A percentile compares a stretch with the other conserved stretches of the same genome.
These are phyloP conservation scores for Shiraia bambusicola DNA, from an alignment of 2,329 filamentous ascomycete genomes.

Conservation along the genomic window DNA sequence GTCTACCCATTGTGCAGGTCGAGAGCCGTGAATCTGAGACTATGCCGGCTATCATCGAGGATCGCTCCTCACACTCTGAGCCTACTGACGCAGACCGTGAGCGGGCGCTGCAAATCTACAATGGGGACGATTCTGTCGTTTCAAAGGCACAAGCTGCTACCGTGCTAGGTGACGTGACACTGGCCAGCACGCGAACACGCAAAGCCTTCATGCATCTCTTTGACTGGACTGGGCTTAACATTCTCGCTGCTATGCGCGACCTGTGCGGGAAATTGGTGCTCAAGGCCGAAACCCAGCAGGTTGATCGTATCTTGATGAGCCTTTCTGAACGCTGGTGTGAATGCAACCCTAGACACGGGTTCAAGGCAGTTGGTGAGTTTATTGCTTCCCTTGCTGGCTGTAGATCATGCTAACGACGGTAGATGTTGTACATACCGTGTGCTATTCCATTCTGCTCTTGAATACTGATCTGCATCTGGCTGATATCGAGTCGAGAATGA, in stretches of 20 bases:
- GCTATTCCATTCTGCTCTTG: conserved; percentile 90
- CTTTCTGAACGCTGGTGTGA: conserved; percentile 90
- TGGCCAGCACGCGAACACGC: conserved; percentile 56
- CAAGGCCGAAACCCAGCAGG: conserved; percentile 92
- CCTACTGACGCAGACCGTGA: conserved; percentile 68
- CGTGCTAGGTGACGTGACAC: conserved; percentile 75
- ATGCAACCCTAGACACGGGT: conserved; percentile 90
- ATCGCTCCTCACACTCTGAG: conserved; percentile 38
- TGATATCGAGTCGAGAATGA: conserved; percentile 97
- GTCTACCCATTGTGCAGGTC: conserved; percentile 54
- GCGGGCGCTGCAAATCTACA: conserved; percentile 79
- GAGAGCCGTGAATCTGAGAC: conserved; percentile 48
- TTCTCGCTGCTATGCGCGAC: conserved; percentile 74
- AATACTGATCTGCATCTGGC: conserved; percentile 96
- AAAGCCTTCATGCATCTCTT: conserved; percentile 90
- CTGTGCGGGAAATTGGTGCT: conserved; percentile 81
- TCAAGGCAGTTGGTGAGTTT: conserved; percentile 76
- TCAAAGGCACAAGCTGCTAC: conserved; percentile 77
- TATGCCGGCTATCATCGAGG: conserved; percentile 42
- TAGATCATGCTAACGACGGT: conserved; percentile 35
- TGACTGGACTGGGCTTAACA: conserved; percentile 78
- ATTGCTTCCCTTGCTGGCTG: background rate
- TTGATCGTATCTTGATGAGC: conserved; percentile 88
- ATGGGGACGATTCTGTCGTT: conserved; percentile 80
- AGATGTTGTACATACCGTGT: conserved; percentile 97